phyloP scores from a whole-genome alignment of 768 basidiomycete species.

The Suillus clintonianus region DNA sequence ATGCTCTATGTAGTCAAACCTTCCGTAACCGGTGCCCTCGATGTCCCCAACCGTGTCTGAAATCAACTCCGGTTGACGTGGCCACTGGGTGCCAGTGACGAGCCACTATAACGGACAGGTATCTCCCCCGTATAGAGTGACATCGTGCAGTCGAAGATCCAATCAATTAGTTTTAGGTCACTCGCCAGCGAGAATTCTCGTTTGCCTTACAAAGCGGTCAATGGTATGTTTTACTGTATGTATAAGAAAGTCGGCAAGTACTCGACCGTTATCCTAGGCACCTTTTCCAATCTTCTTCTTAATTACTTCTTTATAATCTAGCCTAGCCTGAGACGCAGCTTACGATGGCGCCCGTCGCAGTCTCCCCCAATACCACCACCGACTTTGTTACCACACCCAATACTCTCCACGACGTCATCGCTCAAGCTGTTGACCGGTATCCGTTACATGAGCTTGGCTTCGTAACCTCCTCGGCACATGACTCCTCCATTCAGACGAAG shows the following conservation, averaged over 20 bases:
- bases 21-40: neutral
- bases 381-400: slow-evolving; percentile 2
- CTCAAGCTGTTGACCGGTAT: slow-evolving; percentile 20
- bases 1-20: neutral
- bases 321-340: neutral
- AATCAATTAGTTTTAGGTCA: too few relatives aligned
- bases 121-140: too few relatives aligned
- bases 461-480: slow-evolving; percentile 26
- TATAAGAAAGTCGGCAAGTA: slow-evolving; percentile 3
- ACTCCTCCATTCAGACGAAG: slow-evolving; percentile 27
- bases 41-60: neutral
- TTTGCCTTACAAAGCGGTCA: too few relatives aligned
- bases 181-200: too few relatives aligned
- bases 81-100: neutral
- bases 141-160: neutral
- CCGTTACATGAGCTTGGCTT: slow-evolving; percentile 26
- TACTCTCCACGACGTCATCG: slow-evolving; percentile 23
- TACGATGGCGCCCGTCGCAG: slow-evolving; percentile 16
- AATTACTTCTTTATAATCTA: neutral
- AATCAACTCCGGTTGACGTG: neutral
- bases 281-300: neutral
- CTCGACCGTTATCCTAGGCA: slow-evolving; percentile 5
- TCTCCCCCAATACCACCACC: slow-evolving; percentile 10
- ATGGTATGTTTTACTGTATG: neutral
- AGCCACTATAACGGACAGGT: neutral